These are phyloP conservation scores for Aureobasidium uvarum DNA, from an alignment of 2,329 filamentous ascomycete genomes.

Conservation along the genomic window DNA sequence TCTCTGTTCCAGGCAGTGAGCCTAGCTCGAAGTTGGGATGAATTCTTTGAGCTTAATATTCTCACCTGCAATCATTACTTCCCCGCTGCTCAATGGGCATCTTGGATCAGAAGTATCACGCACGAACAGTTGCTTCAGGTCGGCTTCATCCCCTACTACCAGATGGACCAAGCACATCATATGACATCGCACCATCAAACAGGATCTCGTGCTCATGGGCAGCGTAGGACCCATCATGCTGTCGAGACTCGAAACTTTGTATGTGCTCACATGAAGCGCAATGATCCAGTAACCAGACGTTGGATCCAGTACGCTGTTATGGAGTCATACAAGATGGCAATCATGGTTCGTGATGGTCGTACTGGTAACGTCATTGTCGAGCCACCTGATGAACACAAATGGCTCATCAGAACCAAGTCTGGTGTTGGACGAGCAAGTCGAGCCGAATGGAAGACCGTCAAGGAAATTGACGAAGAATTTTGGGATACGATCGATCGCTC, in stretches of 20 bases:
- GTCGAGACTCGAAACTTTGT: conserved; percentile 44
- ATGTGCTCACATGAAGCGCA: conserved; percentile 46
- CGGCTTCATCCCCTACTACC: conserved; percentile 42
- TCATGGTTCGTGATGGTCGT: conserved; percentile 39
- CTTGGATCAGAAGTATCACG: conserved; percentile 43
- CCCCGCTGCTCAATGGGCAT: conserved; percentile 48
- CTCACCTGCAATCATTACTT: conserved; percentile 50
- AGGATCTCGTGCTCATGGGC: conserved; percentile 38
- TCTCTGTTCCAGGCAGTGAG: conserved; percentile 46
- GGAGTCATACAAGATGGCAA: conserved; percentile 40
- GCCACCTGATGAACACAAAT: conserved; percentile 41
- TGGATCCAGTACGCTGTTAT: conserved; percentile 47
- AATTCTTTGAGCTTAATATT: conserved; percentile 51
- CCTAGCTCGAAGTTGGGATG: conserved; percentile 53
- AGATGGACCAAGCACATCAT: conserved; percentile 38
- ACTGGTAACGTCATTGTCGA: conserved; percentile 25
- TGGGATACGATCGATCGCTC: conserved; percentile 23
- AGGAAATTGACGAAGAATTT: conserved; percentile 37
- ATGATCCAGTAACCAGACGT: conserved; percentile 44
- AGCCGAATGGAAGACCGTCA: conserved; percentile 42
- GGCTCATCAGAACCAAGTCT: conserved; percentile 43
- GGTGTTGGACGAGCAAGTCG: conserved; percentile 44
- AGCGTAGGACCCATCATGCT: conserved; percentile 38
- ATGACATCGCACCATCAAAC: conserved; percentile 32
- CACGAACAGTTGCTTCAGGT: conserved; percentile 46